Base-by-base conservation (phyloP, 1,139 yeast species). In the Kurtzmaniella quercitrusa region DNA sequence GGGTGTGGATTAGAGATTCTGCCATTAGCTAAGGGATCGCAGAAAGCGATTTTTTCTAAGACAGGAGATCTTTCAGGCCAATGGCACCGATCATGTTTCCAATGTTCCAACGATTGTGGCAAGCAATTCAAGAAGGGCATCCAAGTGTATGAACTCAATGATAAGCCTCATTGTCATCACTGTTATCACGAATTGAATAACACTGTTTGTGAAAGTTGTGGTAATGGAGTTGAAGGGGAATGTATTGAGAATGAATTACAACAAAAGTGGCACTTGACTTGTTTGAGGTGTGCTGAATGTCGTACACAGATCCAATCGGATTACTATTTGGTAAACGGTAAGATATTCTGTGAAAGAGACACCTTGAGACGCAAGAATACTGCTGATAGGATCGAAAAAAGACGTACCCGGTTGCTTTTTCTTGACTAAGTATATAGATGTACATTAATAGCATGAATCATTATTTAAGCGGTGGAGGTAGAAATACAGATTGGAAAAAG, bases 11-110 rank as follows among this genome's bases (percentile, higher is more conserved):
- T 60, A 25, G 64, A 59, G 18, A 77, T 83, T 36, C 57, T 55
- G 12, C 46, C 50, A 50, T 38, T 79, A 70, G 67, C 77, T 75
- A 48, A 79, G 40, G 77, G 77, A 0, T 40, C 58, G 3, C 55
- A 62, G 36, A 67, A 63, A 49, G 59, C 77, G 0, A 65, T 93
- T n/a, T 85, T 81, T 60, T 88, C 96, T 11, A 82, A 79, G 50
- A 89, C 88, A 42, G 85, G 85, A 18, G 91, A 85, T 54, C 68
- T 93, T 37, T 77, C 91, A 1, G 98, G 98, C 0, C 94, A 90
- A 62, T 91, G 98, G 98, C 98, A 93, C 60, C 74, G 95, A 42
- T 66, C 73, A 14, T 93, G 98, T 60, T 91, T 93, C 68, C 66
- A 70, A 17, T 93, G 98, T 66, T 63, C 73, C 18, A 60, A 63